Conservation (phyloP, 1,139 yeast species). For the Saccharomyces uvarum region DNA sequence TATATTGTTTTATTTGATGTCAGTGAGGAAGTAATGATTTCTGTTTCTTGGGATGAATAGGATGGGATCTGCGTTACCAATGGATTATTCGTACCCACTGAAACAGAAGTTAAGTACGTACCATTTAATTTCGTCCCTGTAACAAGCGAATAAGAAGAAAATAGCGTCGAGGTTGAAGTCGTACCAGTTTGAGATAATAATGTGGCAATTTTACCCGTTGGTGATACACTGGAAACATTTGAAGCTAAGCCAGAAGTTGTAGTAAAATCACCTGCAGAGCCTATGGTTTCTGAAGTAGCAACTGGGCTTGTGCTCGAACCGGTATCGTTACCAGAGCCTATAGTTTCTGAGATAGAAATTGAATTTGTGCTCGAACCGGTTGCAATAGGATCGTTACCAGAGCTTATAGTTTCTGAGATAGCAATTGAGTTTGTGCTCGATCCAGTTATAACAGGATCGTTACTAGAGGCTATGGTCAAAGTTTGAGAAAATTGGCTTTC, state of each 20-base stretch:
- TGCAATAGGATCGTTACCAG: no score
- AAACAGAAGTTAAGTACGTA: conserved; percentile 14
- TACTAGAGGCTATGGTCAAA: background rate
- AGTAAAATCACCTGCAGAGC: background rate
- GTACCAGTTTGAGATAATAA: conserved; percentile 14
- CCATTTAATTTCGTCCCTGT: conserved; percentile 9
- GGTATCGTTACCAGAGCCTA: background rate
- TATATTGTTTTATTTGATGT: conserved; percentile 16
- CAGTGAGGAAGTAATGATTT: conserved; percentile 21
- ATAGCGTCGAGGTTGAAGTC: conserved; percentile 23
- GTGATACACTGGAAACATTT: background rate
- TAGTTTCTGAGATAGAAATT: background rate
- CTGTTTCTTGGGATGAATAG: conserved; percentile 16
- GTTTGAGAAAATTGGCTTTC: background rate
- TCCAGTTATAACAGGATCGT: background rate
- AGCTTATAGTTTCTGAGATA: background rate
- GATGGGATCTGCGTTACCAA: conserved; percentile 21
- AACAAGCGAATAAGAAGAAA: conserved; percentile 15
- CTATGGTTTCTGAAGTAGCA: background rate
- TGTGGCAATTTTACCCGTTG: conserved; percentile 8
- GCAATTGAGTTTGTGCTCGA: no score
- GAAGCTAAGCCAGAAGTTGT: background rate
- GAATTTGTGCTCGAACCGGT: no score
- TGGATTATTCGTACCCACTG: conserved; percentile 20
- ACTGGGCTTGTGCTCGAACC: background rate